phyloP scores from a whole-genome alignment of 2,329 filamentous ascomycete species.

The Emmonsiellopsis sp. region DNA sequence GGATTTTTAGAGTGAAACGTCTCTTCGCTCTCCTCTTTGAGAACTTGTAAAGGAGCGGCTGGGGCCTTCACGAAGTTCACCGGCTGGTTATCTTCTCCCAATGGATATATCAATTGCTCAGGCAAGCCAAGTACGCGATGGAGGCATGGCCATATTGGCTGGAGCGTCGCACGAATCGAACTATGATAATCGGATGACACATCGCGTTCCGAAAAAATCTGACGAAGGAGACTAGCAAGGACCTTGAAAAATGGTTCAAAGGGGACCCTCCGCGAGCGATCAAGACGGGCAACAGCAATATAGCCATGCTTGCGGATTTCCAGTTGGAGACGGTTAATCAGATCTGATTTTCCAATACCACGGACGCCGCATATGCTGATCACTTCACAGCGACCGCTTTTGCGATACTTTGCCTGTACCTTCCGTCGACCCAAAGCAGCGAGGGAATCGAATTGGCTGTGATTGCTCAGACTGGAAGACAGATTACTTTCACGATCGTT shows the following conservation, averaged over 20 bases:
- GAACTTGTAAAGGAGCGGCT: slow-evolving; percentile 20
- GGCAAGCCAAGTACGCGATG: slow-evolving; percentile 52
- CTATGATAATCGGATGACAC: slow-evolving; percentile 54
- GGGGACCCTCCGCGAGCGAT: slow-evolving; percentile 49
- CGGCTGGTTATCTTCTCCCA: slow-evolving; percentile 25
- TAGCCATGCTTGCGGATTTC: slow-evolving; percentile 51
- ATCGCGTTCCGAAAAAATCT: slow-evolving; percentile 58
- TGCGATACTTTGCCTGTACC: slow-evolving; percentile 40
- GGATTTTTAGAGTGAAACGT: slow-evolving; percentile 22
- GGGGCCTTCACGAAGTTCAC: slow-evolving; percentile 8
- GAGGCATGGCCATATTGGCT: slow-evolving; percentile 49
- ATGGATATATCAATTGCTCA: slow-evolving; percentile 51
- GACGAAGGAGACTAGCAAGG: slow-evolving; percentile 53
- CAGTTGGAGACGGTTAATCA: slow-evolving; percentile 50
- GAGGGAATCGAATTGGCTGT: slow-evolving; percentile 7
- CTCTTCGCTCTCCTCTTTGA: slow-evolving; percentile 23
- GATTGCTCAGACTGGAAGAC: slow-evolving; percentile 20
- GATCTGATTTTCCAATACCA: slow-evolving; percentile 52
- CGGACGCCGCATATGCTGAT: slow-evolving; percentile 49
- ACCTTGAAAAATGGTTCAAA: slow-evolving; percentile 54
- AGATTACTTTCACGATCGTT: slow-evolving; percentile 31
- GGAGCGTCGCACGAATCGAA: slow-evolving; percentile 46
- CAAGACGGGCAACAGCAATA: slow-evolving; percentile 52
- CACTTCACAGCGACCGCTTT: slow-evolving; percentile 50
- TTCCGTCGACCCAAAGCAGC: slow-evolving; percentile 27